Conservation (phyloP, 805 yeast species). For the Ascoidea asiatica region DNA sequence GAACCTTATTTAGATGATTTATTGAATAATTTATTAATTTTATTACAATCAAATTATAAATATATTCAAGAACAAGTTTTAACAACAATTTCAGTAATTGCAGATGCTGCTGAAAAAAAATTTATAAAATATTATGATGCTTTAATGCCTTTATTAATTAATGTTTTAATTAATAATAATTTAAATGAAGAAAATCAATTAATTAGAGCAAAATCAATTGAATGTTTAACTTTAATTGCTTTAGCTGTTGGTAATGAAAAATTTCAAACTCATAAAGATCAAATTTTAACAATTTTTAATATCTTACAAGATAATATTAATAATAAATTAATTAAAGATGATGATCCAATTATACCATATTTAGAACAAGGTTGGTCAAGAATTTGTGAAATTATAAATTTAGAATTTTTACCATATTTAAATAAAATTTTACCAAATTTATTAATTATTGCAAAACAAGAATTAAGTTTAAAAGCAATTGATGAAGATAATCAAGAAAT, state of each 20-base stretch:
- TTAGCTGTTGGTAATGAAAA: constrained; percentile 89
- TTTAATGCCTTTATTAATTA: constrained; percentile 76
- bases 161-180: constrained; percentile 58
- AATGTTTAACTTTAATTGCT: constrained; percentile 90
- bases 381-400: constrained; percentile 74
- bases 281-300: constrained; percentile 50
- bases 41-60: constrained; percentile 75
- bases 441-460: constrained; percentile 70
- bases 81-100: constrained; percentile 92
- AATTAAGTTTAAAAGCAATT: constrained; percentile 77
- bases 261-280: constrained; percentile 62
- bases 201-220: constrained; percentile 86
- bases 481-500: constrained; percentile 38
- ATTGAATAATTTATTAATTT: constrained; percentile 55
- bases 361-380: constrained; percentile 95
- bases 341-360: constrained; percentile 79
- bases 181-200: constrained; percentile 67
- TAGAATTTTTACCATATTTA: constrained; percentile 72
- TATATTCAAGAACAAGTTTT: constrained; percentile 96
- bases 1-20: constrained; percentile 89
- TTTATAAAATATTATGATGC: constrained; percentile 90
- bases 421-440: constrained; percentile 85
- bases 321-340: constrained; percentile 39
- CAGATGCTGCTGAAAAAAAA: constrained; percentile 86
- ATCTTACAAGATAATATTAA: constrained; percentile 47